Percentiles rank a stretch among this genome's conserved stretches.
phyloP scores from a whole-genome alignment of 306 rosid genomes.

The Corylus americana region DNA sequence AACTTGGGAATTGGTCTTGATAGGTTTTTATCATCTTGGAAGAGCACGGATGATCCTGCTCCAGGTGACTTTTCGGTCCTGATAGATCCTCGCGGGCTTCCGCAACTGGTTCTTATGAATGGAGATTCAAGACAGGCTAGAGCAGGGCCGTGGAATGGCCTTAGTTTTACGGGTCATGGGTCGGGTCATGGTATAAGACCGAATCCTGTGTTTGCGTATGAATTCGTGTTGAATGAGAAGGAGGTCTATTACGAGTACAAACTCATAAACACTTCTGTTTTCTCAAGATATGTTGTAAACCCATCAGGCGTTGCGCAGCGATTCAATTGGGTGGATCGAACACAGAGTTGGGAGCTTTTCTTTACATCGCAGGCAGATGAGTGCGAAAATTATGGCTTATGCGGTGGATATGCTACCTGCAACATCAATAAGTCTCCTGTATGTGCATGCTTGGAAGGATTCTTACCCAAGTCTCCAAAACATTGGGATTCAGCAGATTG shows the following conservation, averaged over 20 bases:
- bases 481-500: background rate
- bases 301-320: conserved; percentile 21
- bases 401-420: conserved; percentile 28
- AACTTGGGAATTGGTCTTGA: background rate
- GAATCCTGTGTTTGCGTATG: background rate
- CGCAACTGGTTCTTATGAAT: background rate
- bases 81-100: background rate
- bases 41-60: background rate
- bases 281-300: conserved; percentile 15
- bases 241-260: conserved; percentile 18
- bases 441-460: conserved; percentile 34
- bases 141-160: background rate
- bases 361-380: background rate
- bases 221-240: conserved; percentile 7
- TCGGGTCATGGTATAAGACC: conserved; percentile 30
- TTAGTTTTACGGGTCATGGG: background rate
- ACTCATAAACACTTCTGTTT: background rate
- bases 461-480: conserved; percentile 5
- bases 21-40: background rate
- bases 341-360: conserved; percentile 19
- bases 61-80: background rate
- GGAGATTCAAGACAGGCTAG: background rate
- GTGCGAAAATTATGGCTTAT: conserved; percentile 32
- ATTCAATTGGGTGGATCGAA: conserved; percentile 14
- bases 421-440: background rate